phyloP scores from a whole-genome alignment of 2,329 filamentous ascomycete genomes.

The Shiraia bambusicola region DNA sequence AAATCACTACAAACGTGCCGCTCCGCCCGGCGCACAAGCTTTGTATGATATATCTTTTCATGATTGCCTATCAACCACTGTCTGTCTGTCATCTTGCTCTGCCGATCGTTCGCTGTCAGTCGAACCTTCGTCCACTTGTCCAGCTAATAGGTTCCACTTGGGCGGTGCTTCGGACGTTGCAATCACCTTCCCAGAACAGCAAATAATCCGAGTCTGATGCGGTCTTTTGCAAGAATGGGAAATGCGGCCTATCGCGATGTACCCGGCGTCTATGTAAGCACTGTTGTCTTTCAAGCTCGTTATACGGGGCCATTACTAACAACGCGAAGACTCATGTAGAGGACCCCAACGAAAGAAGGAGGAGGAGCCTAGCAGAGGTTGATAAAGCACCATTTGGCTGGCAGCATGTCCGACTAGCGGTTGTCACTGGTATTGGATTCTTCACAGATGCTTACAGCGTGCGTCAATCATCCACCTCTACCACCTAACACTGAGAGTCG shows the following conservation, averaged over 20 bases:
- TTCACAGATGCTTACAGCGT: slow-evolving; percentile 76
- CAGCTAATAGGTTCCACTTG: slow-evolving; percentile 7
- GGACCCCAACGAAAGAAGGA: slow-evolving; percentile 41
- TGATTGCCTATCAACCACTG: slow-evolving; percentile 2
- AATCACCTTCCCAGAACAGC: slow-evolving; percentile 4
- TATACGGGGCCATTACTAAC: slow-evolving; percentile 13
- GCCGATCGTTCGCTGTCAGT: slow-evolving; percentile 8
- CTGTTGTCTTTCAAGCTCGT: background rate
- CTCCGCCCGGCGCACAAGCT: slow-evolving; percentile 4
- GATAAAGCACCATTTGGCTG: slow-evolving; percentile 41
- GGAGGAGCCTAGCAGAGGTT: slow-evolving; percentile 40
- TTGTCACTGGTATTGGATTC: slow-evolving; percentile 83
- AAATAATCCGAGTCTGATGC: slow-evolving; percentile 17
- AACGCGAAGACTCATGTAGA: slow-evolving; percentile 28
- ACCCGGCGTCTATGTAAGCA: slow-evolving; percentile 31
- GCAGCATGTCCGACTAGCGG: slow-evolving; percentile 76
- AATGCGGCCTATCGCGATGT: slow-evolving; percentile 38
- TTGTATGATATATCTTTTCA: slow-evolving; percentile 11
- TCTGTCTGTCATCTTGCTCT: slow-evolving; percentile 4
- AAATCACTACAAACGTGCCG: slow-evolving; percentile 5
- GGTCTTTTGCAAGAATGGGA: slow-evolving; percentile 29
- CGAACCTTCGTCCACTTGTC: background rate
- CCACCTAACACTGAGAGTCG: background rate
- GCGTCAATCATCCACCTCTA: slow-evolving; percentile 1
- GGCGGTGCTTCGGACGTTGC: background rate